phyloP scores from a whole-genome alignment of 2,329 filamentous ascomycete genomes.

The Pezicula rhizophila region DNA sequence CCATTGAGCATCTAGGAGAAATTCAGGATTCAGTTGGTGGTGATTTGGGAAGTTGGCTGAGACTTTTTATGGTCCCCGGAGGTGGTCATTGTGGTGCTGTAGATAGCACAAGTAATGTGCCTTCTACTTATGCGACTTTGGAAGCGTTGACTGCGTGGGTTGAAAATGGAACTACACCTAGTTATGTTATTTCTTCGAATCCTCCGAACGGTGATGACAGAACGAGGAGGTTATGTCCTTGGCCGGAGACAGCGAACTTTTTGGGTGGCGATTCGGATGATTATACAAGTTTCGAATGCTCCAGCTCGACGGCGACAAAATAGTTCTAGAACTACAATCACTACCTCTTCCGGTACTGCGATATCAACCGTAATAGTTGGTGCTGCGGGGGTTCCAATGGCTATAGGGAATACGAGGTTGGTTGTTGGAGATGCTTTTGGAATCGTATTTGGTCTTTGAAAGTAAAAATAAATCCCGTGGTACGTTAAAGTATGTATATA shows the following conservation, averaged over 20 bases:
- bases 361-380: too few species aligned
- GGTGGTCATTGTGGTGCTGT: conserved; percentile 33
- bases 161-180: conserved; percentile 24
- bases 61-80: conserved; percentile 33
- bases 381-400: too few species aligned
- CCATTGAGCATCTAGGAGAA: conserved; percentile 28
- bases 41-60: conserved; percentile 27
- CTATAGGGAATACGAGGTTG: too few species aligned
- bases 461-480: too few species aligned
- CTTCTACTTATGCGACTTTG: conserved; percentile 28
- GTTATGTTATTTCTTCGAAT: conserved; percentile 23
- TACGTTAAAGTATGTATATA: too few species aligned
- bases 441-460: too few species aligned
- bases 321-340: too few species aligned
- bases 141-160: conserved; percentile 30
- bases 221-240: conserved; percentile 29
- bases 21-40: conserved; percentile 20
- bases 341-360: too few species aligned
- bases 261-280: not conserved
- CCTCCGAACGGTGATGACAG: conserved; percentile 24
- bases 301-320: not conserved
- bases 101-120: conserved; percentile 26
- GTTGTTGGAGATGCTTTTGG: too few species aligned
- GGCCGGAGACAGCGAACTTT: conserved; percentile 24
- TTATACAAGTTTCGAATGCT: conserved; percentile 1